These are phyloP conservation scores for Leishmania aethiopica DNA, from an alignment of 208 protist species.

Conservation along the genomic window DNA sequence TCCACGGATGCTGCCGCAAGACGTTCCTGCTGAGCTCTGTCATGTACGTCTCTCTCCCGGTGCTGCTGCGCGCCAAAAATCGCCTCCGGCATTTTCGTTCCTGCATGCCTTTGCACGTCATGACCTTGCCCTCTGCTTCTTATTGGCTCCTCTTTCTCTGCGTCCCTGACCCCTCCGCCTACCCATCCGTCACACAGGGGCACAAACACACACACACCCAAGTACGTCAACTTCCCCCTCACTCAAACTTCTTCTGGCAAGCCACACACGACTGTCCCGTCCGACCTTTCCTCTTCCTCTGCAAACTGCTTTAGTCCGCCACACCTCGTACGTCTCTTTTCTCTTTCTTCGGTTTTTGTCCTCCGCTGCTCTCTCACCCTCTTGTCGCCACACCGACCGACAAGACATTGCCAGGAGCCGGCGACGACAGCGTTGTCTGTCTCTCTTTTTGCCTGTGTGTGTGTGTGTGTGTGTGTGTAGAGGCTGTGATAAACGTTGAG, in stretches of 20 bases:
- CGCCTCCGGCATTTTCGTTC: neutral
- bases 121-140: neutral
- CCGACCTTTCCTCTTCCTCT: neutral
- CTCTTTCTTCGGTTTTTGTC: neutral
- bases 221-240: neutral
- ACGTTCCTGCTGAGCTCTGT: neutral
- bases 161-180: neutral
- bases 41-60: neutral
- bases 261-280: neutral
- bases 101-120: neutral
- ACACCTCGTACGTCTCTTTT: neutral
- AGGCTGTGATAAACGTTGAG: neutral
- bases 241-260: neutral
- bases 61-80: too few species aligned
- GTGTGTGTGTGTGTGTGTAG: neutral
- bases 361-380: neutral
- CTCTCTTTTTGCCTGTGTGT: neutral
- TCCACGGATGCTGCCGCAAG: neutral
- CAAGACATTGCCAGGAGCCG: neutral
- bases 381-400: neutral
- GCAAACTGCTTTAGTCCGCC: neutral
- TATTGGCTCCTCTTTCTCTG: neutral
- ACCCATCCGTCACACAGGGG: neutral
- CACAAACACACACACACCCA: neutral
- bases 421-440: neutral